Base-by-base conservation (phyloP, 306 rosid species). In the Cucurbita maxima region DNA sequence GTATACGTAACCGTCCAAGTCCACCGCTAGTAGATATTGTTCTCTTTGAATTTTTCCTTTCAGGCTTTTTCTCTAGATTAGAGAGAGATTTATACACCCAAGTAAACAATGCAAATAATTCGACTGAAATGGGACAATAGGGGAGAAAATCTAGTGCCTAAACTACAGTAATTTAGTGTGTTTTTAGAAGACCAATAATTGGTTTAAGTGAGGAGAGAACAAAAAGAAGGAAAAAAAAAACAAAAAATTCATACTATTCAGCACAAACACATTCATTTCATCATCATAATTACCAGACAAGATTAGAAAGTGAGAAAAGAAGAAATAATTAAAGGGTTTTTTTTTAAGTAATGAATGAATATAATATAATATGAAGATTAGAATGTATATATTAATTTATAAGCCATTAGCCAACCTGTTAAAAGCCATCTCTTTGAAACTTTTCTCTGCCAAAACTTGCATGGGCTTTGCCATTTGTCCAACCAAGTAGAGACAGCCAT, bases 401-500 rank as follows among this genome's bases (percentile, higher is more conserved):
- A 56, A 4, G 2, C 16, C 16, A 22, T 22, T 25, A 56, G 9
- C 72, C 7, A 66, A 66, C 72, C 72, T 66, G 18, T 66, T 45
- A 66, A 43, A 66, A 66, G 72, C 53, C n/a, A 44, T 20, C 53
- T 63, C 48, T 63, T 44, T 40, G 52, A 34, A 63, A 63, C 71
- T 63, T 62, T 63, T 62, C 13, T 63, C 52, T 66, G 37, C 34
- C 54, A 66, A 66, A 66, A 66, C 38, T 37, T 66, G 72, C 72
- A 44, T 44, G 72, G 72, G 54, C 54, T 44, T 66, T 19, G 18
- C 72, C 2, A 20, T 63, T 43, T 66, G 54, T 66, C 72, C 72
- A 66, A 66, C 10, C 10, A 66, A 66, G 51, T 66, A 66, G 72
- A 66, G 54, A 20, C 72, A 66, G 72, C 72, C 44, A 66, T 66